These are phyloP conservation scores for Neurospora pannonica DNA, from an alignment of 495 filamentous ascomycete genomes.

Conservation along the genomic window DNA sequence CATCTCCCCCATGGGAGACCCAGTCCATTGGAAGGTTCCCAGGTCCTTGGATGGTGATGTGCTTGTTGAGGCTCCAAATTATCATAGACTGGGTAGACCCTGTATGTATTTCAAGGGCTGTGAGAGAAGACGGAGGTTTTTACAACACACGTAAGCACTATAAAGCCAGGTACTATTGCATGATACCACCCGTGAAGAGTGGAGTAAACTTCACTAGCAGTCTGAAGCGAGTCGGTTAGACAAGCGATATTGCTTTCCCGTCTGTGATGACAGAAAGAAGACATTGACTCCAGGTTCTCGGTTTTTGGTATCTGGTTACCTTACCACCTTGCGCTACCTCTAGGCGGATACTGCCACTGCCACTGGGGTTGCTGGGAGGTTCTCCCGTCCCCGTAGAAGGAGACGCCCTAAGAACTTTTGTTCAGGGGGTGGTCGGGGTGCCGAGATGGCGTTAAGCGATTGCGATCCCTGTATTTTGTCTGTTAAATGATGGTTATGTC, in stretches of 20 bases:
- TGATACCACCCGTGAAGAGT: background rate
- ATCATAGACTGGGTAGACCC: background rate
- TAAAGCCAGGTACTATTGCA: background rate
- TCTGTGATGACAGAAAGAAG: background rate
- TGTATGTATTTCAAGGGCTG: background rate
- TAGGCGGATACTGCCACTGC: background rate
- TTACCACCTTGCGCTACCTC: background rate
- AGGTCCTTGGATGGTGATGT: background rate
- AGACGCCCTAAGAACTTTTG: background rate
- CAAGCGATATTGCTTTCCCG: background rate
- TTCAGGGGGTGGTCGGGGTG: background rate
- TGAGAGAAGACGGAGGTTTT: background rate
- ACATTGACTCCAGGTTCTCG: background rate
- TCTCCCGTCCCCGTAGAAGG: background rate
- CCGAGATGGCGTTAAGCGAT: background rate
- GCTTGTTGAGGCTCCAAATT: background rate
- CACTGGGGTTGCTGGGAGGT: background rate
- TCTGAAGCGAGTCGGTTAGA: background rate
- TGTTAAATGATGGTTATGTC: background rate
- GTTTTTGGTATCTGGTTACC: background rate
- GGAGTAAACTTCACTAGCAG: background rate
- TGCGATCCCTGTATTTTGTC: background rate
- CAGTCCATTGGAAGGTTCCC: background rate
- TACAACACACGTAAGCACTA: background rate
- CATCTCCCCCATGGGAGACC: background rate